Evolutionary conservation across 352 stramenopile species (phyloP).

Genomic region (Globisporangium sylvaticum): DNA sequence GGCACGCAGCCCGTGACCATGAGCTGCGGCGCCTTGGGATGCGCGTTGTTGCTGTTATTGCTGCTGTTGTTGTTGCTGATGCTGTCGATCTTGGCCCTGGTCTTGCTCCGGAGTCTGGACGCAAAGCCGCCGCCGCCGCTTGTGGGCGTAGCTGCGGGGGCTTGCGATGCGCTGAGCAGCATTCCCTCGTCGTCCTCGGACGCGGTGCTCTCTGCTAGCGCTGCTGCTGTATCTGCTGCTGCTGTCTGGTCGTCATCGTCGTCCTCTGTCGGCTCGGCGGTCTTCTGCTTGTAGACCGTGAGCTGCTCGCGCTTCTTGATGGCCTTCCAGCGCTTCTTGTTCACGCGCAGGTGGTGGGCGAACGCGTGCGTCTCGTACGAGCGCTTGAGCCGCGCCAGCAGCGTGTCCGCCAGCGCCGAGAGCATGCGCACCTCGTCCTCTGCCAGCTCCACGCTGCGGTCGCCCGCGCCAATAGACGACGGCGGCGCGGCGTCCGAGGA

Average conservation of each 20-base stretch:
- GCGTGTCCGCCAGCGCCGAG: conserved; percentile 26
- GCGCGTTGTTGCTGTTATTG: background rate
- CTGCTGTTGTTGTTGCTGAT: background rate
- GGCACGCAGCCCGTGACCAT: conserved; percentile 41
- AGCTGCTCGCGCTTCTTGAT: conserved; percentile 66
- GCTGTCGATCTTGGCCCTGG: background rate
- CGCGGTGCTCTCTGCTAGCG: background rate
- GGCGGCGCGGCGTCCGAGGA: conserved; percentile 1
- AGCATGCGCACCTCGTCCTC: conserved; percentile 50
- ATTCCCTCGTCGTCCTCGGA: background rate
- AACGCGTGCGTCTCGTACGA: conserved; percentile 33
- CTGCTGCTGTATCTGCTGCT: conserved; percentile 2
- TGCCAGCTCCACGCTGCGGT: conserved; percentile 29
- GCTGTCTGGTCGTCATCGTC: conserved; percentile 3
- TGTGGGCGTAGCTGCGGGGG: background rate
- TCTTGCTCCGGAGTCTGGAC: conserved; percentile 1
- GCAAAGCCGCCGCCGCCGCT: background rate
- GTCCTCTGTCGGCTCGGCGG: background rate
- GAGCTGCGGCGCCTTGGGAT: conserved; percentile 25
- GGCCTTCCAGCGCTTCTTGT: conserved; percentile 58
- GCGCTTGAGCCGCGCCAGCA: conserved; percentile 36
- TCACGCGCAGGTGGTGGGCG: conserved; percentile 19
- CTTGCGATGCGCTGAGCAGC: conserved; percentile 10
- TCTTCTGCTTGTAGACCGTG: conserved; percentile 46
- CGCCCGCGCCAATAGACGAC: conserved; percentile 3